phyloP scores from a whole-genome alignment of 2,329 filamentous ascomycete genomes.

The Fusarium solani-melongenae region DNA sequence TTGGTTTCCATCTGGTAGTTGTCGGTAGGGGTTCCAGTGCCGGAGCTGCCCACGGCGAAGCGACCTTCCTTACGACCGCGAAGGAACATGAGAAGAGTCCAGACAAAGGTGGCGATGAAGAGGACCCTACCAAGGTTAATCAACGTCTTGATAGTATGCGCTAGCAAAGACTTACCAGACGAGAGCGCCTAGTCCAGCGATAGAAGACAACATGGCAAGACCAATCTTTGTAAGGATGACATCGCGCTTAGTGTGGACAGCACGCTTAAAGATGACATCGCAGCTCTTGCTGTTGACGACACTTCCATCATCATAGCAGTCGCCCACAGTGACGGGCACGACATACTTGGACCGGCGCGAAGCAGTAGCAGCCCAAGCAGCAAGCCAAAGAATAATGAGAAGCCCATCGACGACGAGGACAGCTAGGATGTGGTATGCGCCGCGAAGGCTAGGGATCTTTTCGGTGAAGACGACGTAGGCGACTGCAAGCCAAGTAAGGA shows the following conservation, averaged over 20 bases:
- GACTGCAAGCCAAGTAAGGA: constrained; percentile 60
- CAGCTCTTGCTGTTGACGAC: constrained; percentile 53
- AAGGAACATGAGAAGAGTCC: constrained; percentile 50
- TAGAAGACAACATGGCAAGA: constrained; percentile 50
- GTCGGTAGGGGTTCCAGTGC: constrained; percentile 27
- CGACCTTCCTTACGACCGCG: constrained; percentile 52
- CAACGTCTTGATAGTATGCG: background rate
- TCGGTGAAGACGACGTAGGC: constrained; percentile 56
- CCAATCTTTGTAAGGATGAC: constrained; percentile 52
- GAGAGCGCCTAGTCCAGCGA: constrained; percentile 58
- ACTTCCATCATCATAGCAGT: constrained; percentile 53
- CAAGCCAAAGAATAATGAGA: constrained; percentile 60
- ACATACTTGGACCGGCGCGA: constrained; percentile 52
- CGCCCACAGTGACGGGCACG: constrained; percentile 44
- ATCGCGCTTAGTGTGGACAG: constrained; percentile 25
- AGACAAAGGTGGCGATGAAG: constrained; percentile 52
- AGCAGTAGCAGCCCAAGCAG: constrained; percentile 55
- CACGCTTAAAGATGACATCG: constrained; percentile 36
- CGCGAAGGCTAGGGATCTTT: constrained; percentile 48
- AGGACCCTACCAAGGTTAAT: constrained; percentile 47
- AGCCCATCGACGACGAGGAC: constrained; percentile 57
- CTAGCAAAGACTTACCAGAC: constrained; percentile 48
- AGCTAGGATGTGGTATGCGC: constrained; percentile 57
- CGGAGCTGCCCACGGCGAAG: constrained; percentile 41
- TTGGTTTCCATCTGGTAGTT: constrained; percentile 51